Evolutionary conservation across 2,329 filamentous ascomycete species (phyloP).

Genomic region (Xenosphaeropsis pyriputrescens): DNA sequence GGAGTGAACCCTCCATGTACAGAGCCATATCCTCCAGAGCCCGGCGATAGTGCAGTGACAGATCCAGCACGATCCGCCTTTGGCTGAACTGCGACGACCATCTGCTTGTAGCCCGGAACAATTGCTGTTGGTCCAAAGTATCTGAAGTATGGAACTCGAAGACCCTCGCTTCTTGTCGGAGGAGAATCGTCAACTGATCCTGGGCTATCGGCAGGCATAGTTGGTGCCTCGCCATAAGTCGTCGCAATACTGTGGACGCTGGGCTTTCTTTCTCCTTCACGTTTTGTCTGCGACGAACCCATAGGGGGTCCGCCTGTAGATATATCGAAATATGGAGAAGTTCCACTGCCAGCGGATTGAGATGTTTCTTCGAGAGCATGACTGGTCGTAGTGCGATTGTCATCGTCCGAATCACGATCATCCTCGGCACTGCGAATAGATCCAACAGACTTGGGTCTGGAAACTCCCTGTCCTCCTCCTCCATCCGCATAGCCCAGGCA

Average conservation of each 20-base stretch:
- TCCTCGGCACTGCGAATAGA: too few species aligned
- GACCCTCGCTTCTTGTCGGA: conserved; percentile 22
- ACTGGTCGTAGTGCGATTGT: too few species aligned
- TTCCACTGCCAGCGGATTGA: not conserved
- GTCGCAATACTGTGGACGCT: too few species aligned
- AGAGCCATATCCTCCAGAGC: conserved; percentile 10
- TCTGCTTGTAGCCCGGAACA: conserved; percentile 83
- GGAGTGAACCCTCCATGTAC: conserved; percentile 6
- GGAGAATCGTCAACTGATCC: conserved; percentile 4
- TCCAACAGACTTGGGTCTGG: too few species aligned
- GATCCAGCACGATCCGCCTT: conserved; percentile 2
- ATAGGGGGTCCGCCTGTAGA: too few species aligned
- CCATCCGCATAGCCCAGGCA: conserved; percentile 50
- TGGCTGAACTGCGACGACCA: conserved; percentile 56
- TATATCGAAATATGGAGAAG: conserved; percentile 23
- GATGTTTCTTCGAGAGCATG: too few species aligned
- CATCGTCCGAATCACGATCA: too few species aligned
- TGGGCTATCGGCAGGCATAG: too few species aligned
- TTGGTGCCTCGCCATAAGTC: too few species aligned
- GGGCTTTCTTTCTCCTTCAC: too few species aligned
- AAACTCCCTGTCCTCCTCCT: too few species aligned
- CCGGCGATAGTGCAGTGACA: conserved; percentile 11
- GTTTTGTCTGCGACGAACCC: too few species aligned
- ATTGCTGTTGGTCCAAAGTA: conserved; percentile 89
- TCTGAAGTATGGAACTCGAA: conserved; percentile 74